These are phyloP conservation scores for Chytriomyces confervae DNA, from an alignment of 192 early-diverging fungal genomes.

Conservation along the genomic window DNA sequence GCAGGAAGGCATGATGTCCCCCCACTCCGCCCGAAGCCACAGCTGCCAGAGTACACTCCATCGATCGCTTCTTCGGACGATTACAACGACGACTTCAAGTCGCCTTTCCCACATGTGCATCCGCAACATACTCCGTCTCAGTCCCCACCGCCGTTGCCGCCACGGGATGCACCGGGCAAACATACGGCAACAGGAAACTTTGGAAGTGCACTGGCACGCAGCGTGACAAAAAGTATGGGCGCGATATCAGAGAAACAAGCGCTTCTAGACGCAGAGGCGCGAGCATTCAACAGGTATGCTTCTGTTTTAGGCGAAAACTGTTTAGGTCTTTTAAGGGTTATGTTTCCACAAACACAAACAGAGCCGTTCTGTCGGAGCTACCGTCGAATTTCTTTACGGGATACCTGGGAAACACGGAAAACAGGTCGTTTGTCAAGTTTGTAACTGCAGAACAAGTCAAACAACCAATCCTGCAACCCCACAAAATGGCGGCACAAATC, in stretches of 20 bases:
- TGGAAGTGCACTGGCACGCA: neutral
- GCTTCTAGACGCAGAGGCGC: neutral
- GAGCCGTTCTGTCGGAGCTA: neutral
- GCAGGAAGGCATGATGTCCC: no score
- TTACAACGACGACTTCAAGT: no score
- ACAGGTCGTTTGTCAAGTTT: neutral
- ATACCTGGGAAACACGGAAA: neutral
- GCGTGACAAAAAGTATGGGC: neutral
- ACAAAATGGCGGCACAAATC: neutral
- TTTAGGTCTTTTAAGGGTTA: no score
- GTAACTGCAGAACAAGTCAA: conserved; percentile 6
- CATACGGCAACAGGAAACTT: neutral
- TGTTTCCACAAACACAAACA: neutral
- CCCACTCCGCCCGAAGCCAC: no score
- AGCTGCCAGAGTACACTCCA: no score
- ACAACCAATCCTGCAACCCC: neutral
- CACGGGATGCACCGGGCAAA: neutral
- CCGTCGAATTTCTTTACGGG: neutral
- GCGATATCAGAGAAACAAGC: neutral
- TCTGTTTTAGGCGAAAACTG: neutral
- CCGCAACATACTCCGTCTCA: no score
- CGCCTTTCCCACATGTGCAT: no score
- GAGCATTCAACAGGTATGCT: neutral
- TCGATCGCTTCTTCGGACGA: no score
- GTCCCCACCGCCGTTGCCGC: neutral